These are phyloP conservation scores for Verticillium isaacii DNA, from an alignment of 2,329 filamentous ascomycete species.

Conservation along the genomic window DNA sequence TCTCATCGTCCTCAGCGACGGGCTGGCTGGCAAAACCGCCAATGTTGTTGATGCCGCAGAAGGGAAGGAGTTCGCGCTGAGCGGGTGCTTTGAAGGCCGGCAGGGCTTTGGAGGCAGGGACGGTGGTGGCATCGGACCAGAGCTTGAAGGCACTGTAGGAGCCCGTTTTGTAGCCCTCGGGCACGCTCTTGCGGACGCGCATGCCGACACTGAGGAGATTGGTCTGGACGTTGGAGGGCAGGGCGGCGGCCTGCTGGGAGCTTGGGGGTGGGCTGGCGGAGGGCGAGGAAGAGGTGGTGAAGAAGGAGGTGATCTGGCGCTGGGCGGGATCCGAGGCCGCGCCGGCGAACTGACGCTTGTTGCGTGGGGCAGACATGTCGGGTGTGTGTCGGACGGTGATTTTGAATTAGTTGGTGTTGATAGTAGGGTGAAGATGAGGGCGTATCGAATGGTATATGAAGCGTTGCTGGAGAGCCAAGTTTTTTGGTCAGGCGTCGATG, in stretches of 20 bases:
- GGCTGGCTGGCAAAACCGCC: conserved; percentile 63
- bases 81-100: conserved; percentile 13
- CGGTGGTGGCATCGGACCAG: conserved; percentile 33
- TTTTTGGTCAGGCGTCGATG: background rate
- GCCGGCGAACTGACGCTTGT: conserved; percentile 59
- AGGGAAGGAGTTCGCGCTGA: conserved; percentile 66
- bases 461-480: background rate
- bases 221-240: conserved; percentile 67
- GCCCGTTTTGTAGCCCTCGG: conserved; percentile 88
- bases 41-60: conserved; percentile 74
- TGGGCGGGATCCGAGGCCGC: conserved; percentile 53
- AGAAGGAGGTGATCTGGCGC: conserved; percentile 62
- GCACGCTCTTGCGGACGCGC: conserved; percentile 87
- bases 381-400: background rate
- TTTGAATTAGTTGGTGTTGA: background rate
- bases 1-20: conserved; percentile 18
- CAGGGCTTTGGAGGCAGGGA: conserved; percentile 1
- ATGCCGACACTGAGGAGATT: conserved; percentile 90
- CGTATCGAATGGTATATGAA: too few relatives aligned
- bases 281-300: conserved; percentile 25
- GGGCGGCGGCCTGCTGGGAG: conserved; percentile 38
- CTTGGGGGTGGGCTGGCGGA: conserved; percentile 16
- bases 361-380: conserved; percentile 48
- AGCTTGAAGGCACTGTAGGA: conserved; percentile 46
- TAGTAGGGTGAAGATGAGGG: too few relatives aligned